Evolutionary conservation across 305 asterid species (phyloP), one percentile per base, ranked within the genome.

Genomic region (Solanum hybrid): DNA sequence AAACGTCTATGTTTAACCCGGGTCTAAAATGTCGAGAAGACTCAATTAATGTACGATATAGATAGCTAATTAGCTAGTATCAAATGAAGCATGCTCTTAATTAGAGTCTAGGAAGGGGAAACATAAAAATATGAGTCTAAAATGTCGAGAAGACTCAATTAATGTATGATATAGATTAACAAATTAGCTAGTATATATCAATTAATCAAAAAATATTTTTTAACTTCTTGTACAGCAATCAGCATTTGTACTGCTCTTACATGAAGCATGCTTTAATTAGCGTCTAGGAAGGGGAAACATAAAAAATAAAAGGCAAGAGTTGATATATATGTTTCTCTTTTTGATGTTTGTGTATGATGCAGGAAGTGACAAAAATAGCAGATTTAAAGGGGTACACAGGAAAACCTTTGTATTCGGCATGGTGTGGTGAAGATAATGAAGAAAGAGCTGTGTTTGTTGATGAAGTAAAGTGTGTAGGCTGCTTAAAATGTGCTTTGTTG

Each of bases 371-470:
- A 81, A 97, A 96, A 91, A 92, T 97, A 31, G 93, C 93, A 45
- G 97, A 95, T 90, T 91, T 97, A 35, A 95, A 93, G 78, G 99
- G 99, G n/a, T 97, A 94, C 92, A 95, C 99, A 0, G 99, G 99
- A 1, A 93, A 93, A 91, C 99, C 99, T 1, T 92, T 97, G 80
- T 96, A 95, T 77, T 97, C 99, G 4, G 90, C 79, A 31, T 97
- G 99, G 99, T 72, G 78, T 8, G 99, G 99, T 13, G 88, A 94
- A 5, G 98, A 95, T 88, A 92, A 40, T n/a, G 99, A 96, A 88
- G 81, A 92, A 31, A 93, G 98, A 92, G 99, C 98, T 6, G 96
- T 95, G 40, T 96, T 97, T 87, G 99, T 97, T 14, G 99, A 97
- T 90, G 99, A 97, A 91, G 98, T 93, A n/a, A 96, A 94, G 93